Evolutionary conservation across 2,329 filamentous ascomycete genomes (phyloP), one percentile per base, ranked within the genome.

Genomic region (Ophiostoma novo-ulmi): DNA sequence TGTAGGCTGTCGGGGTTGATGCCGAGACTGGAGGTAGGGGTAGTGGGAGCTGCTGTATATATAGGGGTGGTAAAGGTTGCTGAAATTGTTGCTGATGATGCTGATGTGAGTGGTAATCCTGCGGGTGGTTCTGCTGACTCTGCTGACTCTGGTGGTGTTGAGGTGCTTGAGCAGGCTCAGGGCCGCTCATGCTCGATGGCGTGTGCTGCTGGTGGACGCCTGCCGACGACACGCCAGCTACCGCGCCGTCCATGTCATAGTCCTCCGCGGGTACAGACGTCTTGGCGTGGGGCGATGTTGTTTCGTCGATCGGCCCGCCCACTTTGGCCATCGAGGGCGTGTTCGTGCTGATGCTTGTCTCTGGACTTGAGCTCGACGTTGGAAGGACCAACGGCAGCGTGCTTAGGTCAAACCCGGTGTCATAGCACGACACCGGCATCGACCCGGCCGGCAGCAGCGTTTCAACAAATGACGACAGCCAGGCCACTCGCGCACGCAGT

Each of bases 401-500:
- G 52, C 52, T 58, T 22, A 70, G 63, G 68, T 80, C 78, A 22
- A 75, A 73, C 7, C 78, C 79, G 2, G 80, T 82, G 67, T 80
- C 79, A n/a, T 81, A 71, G 20, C 74, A 72, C 70, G 80, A 78
- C 36, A 82, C 77, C 11, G 76, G 75, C 61, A 74, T 70, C 1
- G 73, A 72, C 65, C 77, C 72, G 41, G 70, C 36, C 17, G 75
- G 70, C 72, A 81, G 73, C 17, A 75, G 70, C 52, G 78, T 75
- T 69, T 82, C 79, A 67, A 83, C 76, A 69, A 78, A 78, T 20
- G 74, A 74, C 4, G 78, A 78, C 11, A 83, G 75, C 81, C 81
- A 82, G 65, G 73, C 55, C 52, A 58, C 52, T 3, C 52, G 52
- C 20, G 52, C 52, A 17, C 52, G 52, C 20, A 58, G 13, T 7